These are phyloP conservation scores for Penicillium expansum DNA, from an alignment of 2,329 filamentous ascomycete species.

Conservation along the genomic window DNA sequence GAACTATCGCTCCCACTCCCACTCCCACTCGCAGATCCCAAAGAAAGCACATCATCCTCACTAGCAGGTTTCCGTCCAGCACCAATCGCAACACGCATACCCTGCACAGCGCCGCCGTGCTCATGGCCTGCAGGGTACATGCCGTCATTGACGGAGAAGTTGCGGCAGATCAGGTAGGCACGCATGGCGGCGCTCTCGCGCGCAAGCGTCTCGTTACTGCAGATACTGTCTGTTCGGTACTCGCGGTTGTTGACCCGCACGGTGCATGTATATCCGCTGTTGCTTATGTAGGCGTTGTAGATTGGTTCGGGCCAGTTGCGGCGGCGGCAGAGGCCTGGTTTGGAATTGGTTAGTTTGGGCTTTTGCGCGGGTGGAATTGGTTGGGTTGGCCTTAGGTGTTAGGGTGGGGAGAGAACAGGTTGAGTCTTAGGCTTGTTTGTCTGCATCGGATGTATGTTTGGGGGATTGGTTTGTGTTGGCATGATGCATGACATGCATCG, in stretches of 20 bases:
- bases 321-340: constrained; percentile 82
- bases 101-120: constrained; percentile 57
- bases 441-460: neutral
- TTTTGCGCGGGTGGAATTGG: neutral
- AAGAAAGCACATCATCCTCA: constrained; percentile 47
- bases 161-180: constrained; percentile 95
- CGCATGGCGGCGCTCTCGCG: constrained; percentile 93
- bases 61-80: constrained; percentile 54
- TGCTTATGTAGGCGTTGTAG: constrained; percentile 77
- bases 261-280: constrained; percentile 78
- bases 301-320: constrained; percentile 89
- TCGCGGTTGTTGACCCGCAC: constrained; percentile 95
- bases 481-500: constrained; percentile 15
- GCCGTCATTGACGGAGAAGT: constrained; percentile 95
- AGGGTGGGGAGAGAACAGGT: neutral
- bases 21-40: constrained; percentile 38
- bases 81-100: constrained; percentile 63
- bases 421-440: neutral
- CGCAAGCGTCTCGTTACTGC: constrained; percentile 76
- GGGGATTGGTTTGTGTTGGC: neutral
- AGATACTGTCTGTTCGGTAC: constrained; percentile 86
- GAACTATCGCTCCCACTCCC: constrained; percentile 43
- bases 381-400: neutral
- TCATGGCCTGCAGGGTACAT: constrained; percentile 65
- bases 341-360: constrained; percentile 15